Evolutionary conservation across 2,329 filamentous ascomycete genomes (phyloP).

Genomic region (Tolypocladium ophioglossoides): DNA sequence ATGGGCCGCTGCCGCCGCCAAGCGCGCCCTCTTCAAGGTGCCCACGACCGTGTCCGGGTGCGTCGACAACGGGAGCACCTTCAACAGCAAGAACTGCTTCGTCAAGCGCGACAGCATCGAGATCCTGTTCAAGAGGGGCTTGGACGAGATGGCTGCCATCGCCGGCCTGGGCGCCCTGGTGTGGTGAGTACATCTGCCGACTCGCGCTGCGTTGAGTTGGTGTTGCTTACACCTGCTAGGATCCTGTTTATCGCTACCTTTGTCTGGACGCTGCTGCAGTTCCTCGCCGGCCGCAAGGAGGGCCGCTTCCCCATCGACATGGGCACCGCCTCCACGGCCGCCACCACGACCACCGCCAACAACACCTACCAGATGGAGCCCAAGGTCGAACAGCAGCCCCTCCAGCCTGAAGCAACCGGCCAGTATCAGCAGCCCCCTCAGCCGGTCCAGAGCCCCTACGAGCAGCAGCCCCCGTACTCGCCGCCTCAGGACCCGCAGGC

Average conservation of each 20-base stretch:
- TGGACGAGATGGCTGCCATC: conserved; percentile 25
- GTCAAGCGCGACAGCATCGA: conserved; percentile 14
- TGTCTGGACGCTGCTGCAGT: conserved; percentile 23
- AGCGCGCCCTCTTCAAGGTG: conserved; percentile 25
- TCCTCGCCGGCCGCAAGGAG: conserved; percentile 25
- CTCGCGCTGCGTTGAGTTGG: too few species aligned
- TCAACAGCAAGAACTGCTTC: conserved; percentile 27
- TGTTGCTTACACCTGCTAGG: conserved; percentile 11
- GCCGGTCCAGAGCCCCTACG: conserved; percentile 16
- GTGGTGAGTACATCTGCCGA: conserved; percentile 19
- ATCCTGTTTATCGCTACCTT: conserved; percentile 28
- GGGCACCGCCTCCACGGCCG: conserved; percentile 4
- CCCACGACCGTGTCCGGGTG: conserved; percentile 18
- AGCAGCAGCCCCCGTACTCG: conserved; percentile 14
- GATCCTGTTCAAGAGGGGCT: conserved; percentile 16
- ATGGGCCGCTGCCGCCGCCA: conserved; percentile 28
- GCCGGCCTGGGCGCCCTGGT: conserved; percentile 33
- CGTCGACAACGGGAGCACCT: conserved; percentile 25
- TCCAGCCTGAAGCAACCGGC: conserved; percentile 9
- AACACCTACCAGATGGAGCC: conserved; percentile 19
- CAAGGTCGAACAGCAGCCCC: conserved; percentile 17
- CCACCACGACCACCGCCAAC: conserved; percentile 3
- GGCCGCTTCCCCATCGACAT: conserved; percentile 20
- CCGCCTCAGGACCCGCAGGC: conserved; percentile 14
- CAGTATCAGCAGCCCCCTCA: conserved; percentile 8